Evolutionary conservation across 257 asterid genomes (phyloP), one percentile per base, ranked within the genome.

Genomic region (Linaria vulgaris): DNA sequence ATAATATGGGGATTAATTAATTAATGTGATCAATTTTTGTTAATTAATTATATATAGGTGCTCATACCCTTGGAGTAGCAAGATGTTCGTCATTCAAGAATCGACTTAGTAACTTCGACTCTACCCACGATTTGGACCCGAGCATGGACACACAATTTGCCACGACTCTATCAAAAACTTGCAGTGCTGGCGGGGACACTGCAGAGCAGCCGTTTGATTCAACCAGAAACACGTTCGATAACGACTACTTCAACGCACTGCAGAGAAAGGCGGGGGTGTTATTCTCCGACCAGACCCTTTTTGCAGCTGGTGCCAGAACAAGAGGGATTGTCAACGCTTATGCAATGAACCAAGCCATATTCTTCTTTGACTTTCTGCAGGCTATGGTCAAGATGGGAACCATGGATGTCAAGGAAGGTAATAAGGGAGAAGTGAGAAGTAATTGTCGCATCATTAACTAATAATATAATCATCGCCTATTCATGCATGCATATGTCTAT

Each of bases 51-150:
- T 2, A 27, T 27, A 22, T 7, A 85, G 98, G 98, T 59, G 97
- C 79, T 0, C 98, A 92, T 76, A 92, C 97, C 3, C 76, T 92
- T 15, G 99, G 99, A 51, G 81, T 74, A 56, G 96, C 99, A 13
- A 76, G 91, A 48, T 92, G 99, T 71, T 80, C 97, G 8, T 92
- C 99, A 24, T 92, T 92, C 88, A 92, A 92, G 73, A 61, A 63
- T 27, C 72, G 98, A 14, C 14, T 92, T 68, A 83, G 79, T 20
- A 82, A 78, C 57, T 85, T 83, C 64, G 90, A 85, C 82, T 64
- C 90, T 16, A 80, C 88, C 0, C 77, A 83, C 53, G 84, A 83
- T 16, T 52, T 76, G 74, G 98, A 91, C 34, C 96, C 96, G 22
- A 82, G 73, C 3, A 13, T 89, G 39, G 96, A 89, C 71, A 9